Evolutionary conservation across 495 filamentous ascomycete genomes (phyloP).

Genomic region (Penicillium cataractarum): DNA sequence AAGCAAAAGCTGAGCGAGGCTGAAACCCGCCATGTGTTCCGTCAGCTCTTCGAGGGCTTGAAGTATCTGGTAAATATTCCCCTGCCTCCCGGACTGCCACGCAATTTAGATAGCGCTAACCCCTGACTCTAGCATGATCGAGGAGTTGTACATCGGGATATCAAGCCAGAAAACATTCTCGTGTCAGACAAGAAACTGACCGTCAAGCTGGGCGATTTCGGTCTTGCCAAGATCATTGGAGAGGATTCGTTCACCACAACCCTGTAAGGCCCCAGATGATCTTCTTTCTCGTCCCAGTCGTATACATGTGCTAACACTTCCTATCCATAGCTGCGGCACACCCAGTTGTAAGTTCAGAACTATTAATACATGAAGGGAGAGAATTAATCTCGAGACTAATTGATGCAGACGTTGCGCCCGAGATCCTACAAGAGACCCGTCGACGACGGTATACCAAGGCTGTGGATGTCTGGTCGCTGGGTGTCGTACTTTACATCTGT

Average conservation of each 20-base stretch:
- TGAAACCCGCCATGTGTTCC: slow-evolving; percentile 83
- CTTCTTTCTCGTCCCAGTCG: background rate
- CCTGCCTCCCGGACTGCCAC: slow-evolving; percentile 3
- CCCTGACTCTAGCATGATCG: slow-evolving; percentile 76
- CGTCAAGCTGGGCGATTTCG: slow-evolving; percentile 96
- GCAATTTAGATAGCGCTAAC: slow-evolving; percentile 36
- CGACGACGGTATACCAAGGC: slow-evolving; percentile 90
- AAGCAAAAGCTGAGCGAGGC: slow-evolving; percentile 84
- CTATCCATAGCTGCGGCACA: slow-evolving; percentile 72
- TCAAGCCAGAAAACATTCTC: slow-evolving; percentile 98
- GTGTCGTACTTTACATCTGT: slow-evolving; percentile 98
- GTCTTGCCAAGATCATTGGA: slow-evolving; percentile 96
- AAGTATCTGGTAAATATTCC: slow-evolving; percentile 81
- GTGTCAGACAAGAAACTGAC: slow-evolving; percentile 79
- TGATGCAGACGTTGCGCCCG: slow-evolving; percentile 84
- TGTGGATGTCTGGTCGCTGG: slow-evolving; percentile 96
- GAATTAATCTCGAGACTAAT: slow-evolving; percentile 22
- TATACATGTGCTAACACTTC: slow-evolving; percentile 15
- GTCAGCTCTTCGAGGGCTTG: slow-evolving; percentile 88
- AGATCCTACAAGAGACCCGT: slow-evolving; percentile 80
- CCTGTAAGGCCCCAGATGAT: slow-evolving; percentile 53
- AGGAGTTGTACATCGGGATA: slow-evolving; percentile 96
- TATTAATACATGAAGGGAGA: background rate
- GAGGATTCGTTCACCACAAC: slow-evolving; percentile 99
- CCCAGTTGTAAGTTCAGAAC: slow-evolving; percentile 69